Evolutionary conservation across 2,329 filamentous ascomycete genomes (phyloP).

Genomic region (Aureobasidium subglaciale): DNA sequence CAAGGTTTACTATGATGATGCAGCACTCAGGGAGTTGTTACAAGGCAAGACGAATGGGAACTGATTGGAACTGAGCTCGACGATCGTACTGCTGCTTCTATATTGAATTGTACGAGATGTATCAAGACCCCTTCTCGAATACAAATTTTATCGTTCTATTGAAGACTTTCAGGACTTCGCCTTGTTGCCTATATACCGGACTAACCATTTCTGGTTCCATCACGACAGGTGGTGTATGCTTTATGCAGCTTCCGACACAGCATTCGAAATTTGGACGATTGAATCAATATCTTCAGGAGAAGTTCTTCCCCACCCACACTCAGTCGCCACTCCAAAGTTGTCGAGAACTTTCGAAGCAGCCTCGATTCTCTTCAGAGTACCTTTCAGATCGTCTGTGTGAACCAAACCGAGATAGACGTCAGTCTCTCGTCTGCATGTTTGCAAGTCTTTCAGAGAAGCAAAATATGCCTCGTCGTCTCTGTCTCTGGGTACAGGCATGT

Average conservation of each 20-base stretch:
- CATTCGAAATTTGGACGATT: slow-evolving; percentile 20
- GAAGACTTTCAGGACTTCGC: neutral
- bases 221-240: neutral
- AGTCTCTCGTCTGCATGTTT: slow-evolving; percentile 23
- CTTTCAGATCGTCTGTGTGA: slow-evolving; percentile 33
- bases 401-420: slow-evolving; percentile 37
- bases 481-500: slow-evolving; percentile 39
- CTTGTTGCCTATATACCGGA: neutral
- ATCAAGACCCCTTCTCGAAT: neutral
- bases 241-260: slow-evolving; percentile 11
- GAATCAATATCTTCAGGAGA: slow-evolving; percentile 25
- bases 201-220: neutral
- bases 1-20: slow-evolving; percentile 19
- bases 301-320: slow-evolving; percentile 37
- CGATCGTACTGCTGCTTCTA: neutral
- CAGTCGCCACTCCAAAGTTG: slow-evolving; percentile 36
- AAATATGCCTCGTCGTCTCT: slow-evolving; percentile 34
- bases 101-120: neutral
- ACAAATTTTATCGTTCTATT: too few relatives aligned
- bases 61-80: neutral
- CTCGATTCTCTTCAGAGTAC: slow-evolving; percentile 33
- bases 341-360: slow-evolving; percentile 28
- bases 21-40: slow-evolving; percentile 15
- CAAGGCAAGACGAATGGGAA: neutral
- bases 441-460: slow-evolving; percentile 31